Conservation (phyloP, 2,329 filamentous ascomycete species). For the Herpotrichia juniperi region DNA sequence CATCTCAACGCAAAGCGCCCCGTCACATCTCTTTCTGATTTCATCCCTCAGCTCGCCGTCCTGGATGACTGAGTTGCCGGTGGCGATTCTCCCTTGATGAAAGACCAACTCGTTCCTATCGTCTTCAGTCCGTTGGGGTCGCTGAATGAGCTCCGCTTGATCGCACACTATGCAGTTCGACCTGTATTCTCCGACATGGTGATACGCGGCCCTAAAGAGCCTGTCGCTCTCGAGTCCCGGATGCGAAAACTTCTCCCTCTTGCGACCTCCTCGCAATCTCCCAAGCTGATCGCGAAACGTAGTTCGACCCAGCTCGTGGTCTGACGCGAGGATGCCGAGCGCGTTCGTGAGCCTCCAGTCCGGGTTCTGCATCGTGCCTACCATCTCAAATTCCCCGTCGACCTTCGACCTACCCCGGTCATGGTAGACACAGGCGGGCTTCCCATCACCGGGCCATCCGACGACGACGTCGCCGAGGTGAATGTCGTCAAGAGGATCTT, state of each 20-base stretch:
- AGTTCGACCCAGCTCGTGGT: constrained; percentile 1
- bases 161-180: constrained; percentile 4
- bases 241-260: constrained; percentile 2
- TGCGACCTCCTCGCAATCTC: not conserved
- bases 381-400: constrained; percentile 5
- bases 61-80: constrained; percentile 4
- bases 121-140: not conserved
- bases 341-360: constrained; percentile 5
- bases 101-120: constrained; percentile 1
- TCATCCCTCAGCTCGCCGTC: constrained; percentile 4
- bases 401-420: constrained; percentile 6
- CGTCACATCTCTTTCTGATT: constrained; percentile 1
- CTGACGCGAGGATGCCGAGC: constrained; percentile 2
- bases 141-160: not conserved
- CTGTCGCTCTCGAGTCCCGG: constrained; percentile 2
- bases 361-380: constrained; percentile 7
- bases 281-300: constrained; percentile 6
- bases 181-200: constrained; percentile 2
- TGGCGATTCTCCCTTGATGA: constrained; percentile 5
- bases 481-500: constrained; percentile 2
- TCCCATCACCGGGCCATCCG: constrained; percentile 7
- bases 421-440: constrained; percentile 7
- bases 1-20: constrained; percentile 7
- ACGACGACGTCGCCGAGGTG: constrained; percentile 9
- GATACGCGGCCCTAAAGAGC: constrained; percentile 6